phyloP scores from a whole-genome alignment of 345 rosid species.

The Heritiera littoralis region DNA sequence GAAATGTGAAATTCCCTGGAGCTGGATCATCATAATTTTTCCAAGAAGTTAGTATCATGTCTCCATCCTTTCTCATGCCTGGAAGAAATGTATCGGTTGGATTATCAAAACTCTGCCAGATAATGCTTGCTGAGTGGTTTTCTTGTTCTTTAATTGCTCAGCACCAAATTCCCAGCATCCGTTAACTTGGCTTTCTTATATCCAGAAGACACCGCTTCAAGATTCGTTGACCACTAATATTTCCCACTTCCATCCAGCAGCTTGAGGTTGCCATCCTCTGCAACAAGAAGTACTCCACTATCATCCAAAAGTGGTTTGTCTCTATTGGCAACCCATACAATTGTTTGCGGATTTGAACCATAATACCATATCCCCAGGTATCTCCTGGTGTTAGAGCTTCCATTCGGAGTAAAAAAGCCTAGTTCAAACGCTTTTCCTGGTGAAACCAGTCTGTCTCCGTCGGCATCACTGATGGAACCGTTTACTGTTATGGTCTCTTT shows the following conservation, averaged over 20 bases:
- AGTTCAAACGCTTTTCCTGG: slow-evolving; percentile 24
- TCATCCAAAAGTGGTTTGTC: slow-evolving; percentile 24
- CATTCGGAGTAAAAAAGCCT: slow-evolving; percentile 22
- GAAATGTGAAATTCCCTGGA: slow-evolving; percentile 58
- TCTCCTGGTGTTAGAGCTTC: slow-evolving; percentile 34
- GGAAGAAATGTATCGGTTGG: slow-evolving; percentile 27
- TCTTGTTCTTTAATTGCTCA: slow-evolving; percentile 9
- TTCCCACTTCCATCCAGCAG: background rate
- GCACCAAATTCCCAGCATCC: slow-evolving; percentile 17
- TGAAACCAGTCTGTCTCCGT: slow-evolving; percentile 41
- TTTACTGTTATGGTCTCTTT: slow-evolving; percentile 32
- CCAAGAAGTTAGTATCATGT: slow-evolving; percentile 51
- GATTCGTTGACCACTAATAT: slow-evolving; percentile 12
- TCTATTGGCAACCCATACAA: slow-evolving; percentile 28
- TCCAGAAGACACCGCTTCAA: background rate
- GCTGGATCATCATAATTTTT: slow-evolving; percentile 50
- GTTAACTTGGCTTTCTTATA: background rate
- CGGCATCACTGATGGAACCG: slow-evolving; percentile 33
- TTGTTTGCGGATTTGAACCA: background rate
- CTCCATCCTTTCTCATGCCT: slow-evolving; percentile 23
- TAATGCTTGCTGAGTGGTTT: background rate
- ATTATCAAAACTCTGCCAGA: slow-evolving; percentile 23
- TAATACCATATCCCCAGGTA: slow-evolving; percentile 26
- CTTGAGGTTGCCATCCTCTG: slow-evolving; percentile 20
- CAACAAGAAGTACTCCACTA: slow-evolving; percentile 22